phyloP scores from a whole-genome alignment of 441 rosid species.

The Corymbia citriodora region DNA sequence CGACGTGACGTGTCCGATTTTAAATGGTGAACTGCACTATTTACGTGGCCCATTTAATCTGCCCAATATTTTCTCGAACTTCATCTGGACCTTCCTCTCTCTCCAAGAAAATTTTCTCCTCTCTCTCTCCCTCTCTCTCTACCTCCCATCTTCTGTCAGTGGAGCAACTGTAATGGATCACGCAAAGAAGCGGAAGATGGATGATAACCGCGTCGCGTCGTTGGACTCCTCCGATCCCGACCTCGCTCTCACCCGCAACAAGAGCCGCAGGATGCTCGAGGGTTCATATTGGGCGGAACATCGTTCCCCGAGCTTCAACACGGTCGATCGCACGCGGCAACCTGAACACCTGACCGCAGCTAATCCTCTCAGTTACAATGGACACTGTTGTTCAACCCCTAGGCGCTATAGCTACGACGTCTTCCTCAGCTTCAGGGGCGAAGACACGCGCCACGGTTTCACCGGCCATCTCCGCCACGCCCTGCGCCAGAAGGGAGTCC shows the following conservation, averaged over 20 bases:
- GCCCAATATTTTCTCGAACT: no score
- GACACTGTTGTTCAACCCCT: background rate
- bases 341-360: fast-evolving
- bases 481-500: background rate
- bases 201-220: background rate
- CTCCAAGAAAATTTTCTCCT: no score
- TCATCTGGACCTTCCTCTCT: no score
- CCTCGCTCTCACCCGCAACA: background rate
- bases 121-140: background rate
- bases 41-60: no score
- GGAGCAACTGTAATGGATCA: background rate
- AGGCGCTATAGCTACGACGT: background rate
- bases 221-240: background rate
- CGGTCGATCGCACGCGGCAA: background rate
- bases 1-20: no score
- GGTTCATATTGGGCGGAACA: background rate
- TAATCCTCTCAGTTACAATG: background rate
- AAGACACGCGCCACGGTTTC: background rate
- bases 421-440: background rate
- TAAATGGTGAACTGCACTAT: no score
- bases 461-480: background rate
- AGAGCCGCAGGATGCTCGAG: background rate
- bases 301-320: background rate
- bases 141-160: background rate
- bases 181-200: background rate